Evolutionary conservation across 345 rosid species (phyloP).

Genomic region (Populus davidiana): DNA sequence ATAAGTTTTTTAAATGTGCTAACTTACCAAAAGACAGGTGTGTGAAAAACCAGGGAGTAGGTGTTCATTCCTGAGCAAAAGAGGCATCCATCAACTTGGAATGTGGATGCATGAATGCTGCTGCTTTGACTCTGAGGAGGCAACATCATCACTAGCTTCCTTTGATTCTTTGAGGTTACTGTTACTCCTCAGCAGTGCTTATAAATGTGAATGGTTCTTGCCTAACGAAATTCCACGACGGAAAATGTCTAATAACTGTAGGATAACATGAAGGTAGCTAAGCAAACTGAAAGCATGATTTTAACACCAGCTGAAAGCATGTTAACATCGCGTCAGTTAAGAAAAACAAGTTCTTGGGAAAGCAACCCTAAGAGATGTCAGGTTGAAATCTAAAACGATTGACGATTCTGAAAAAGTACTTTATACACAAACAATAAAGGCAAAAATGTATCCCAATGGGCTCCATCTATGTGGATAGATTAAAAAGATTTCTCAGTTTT

Average conservation of each 20-base stretch:
- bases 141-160: constrained; percentile 17
- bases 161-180: constrained; percentile 39
- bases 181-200: not conserved
- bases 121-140: constrained; percentile 23
- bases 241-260: too few species aligned
- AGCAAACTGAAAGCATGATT: too few species aligned
- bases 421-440: not conserved
- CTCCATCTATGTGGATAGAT: not conserved
- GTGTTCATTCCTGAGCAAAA: constrained; percentile 69
- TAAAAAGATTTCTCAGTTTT: not conserved
- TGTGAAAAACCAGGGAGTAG: constrained; percentile 50
- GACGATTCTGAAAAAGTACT: too few species aligned
- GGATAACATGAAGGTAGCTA: too few species aligned
- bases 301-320: too few species aligned
- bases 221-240: not conserved
- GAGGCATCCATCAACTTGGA: constrained; percentile 56
- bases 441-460: not conserved
- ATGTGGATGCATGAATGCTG: constrained; percentile 80
- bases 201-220: not conserved
- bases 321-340: too few species aligned
- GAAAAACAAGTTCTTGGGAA: too few species aligned
- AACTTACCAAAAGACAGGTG: constrained; percentile 25
- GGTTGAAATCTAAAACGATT: too few species aligned
- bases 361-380: too few species aligned
- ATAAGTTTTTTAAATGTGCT: too few species aligned